Conservation (phyloP, 306 rosid species). For the Fragaria iinumae region DNA sequence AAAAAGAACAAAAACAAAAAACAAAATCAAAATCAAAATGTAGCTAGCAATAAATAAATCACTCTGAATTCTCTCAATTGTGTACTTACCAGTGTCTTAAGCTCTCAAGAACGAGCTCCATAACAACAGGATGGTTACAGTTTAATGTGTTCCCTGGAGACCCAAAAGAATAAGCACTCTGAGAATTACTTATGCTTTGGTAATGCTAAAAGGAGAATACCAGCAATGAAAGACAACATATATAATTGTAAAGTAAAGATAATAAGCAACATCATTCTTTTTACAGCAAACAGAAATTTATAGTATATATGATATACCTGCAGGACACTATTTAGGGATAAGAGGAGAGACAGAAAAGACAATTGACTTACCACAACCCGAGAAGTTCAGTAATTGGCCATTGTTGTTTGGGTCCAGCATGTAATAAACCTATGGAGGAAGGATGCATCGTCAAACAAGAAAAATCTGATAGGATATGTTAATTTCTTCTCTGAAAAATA, state of each 20-base stretch:
- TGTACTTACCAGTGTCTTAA: slow-evolving; percentile 85
- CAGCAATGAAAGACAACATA: background rate
- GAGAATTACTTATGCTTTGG: slow-evolving; percentile 19
- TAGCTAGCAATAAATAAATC: slow-evolving; percentile 20
- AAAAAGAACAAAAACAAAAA: background rate
- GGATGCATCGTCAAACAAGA: background rate
- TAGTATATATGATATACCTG: background rate
- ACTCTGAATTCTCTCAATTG: background rate
- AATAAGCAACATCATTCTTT: background rate
- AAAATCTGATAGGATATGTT: background rate
- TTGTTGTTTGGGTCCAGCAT: slow-evolving; percentile 61
- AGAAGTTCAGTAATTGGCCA: slow-evolving; percentile 70
- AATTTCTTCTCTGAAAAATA: background rate
- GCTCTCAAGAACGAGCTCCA: slow-evolving; percentile 92
- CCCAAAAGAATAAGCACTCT: slow-evolving; percentile 21
- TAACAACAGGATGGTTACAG: slow-evolving; percentile 92
- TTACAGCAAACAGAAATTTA: background rate
- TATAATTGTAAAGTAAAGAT: background rate
- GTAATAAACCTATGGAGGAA: slow-evolving; percentile 75
- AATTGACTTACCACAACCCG: slow-evolving; percentile 82
- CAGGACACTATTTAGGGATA: background rate
- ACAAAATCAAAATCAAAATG: background rate
- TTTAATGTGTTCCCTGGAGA: slow-evolving; percentile 86
- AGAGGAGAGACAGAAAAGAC: slow-evolving; percentile 17
- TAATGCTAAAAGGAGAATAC: background rate